These are phyloP conservation scores for Eucalyptus pumila DNA, from an alignment of 345 rosid species.

Conservation along the genomic window DNA sequence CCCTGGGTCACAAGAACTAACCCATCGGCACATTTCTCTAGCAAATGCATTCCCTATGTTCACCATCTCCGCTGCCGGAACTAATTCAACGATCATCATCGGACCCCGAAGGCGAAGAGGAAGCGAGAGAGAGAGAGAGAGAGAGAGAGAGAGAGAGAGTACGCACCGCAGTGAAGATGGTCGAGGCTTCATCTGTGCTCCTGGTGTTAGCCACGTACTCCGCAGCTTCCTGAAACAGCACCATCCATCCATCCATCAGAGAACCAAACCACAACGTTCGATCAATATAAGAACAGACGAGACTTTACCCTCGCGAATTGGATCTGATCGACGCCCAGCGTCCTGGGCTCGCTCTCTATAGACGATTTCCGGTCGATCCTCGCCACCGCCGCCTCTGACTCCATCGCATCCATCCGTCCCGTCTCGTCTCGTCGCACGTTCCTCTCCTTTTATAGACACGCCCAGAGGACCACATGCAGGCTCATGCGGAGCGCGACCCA, in stretches of 20 bases:
- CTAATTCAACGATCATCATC: neutral
- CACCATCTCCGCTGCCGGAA: rapidly evolving
- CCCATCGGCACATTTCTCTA: neutral
- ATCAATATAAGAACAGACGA: neutral
- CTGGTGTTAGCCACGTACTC: neutral
- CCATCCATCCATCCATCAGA: neutral
- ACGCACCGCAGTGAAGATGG: neutral
- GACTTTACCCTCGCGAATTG: neutral
- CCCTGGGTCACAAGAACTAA: neutral
- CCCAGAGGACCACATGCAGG: neutral
- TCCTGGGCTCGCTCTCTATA: slow-evolving; percentile 3
- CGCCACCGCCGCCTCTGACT: neutral
- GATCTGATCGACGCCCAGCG: neutral
- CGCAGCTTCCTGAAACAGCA: neutral
- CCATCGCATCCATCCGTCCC: neutral
- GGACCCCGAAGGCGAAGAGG: neutral
- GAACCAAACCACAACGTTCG: neutral
- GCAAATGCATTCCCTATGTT: neutral
- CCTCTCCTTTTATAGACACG: neutral
- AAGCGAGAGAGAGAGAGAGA: neutral
- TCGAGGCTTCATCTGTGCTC: neutral
- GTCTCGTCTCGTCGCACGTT: neutral
- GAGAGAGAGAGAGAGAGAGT: neutral
- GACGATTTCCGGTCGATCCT: neutral
- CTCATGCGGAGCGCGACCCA: neutral